Conservation (phyloP, 306 rosid genomes). For the Begonia loranthoides region DNA sequence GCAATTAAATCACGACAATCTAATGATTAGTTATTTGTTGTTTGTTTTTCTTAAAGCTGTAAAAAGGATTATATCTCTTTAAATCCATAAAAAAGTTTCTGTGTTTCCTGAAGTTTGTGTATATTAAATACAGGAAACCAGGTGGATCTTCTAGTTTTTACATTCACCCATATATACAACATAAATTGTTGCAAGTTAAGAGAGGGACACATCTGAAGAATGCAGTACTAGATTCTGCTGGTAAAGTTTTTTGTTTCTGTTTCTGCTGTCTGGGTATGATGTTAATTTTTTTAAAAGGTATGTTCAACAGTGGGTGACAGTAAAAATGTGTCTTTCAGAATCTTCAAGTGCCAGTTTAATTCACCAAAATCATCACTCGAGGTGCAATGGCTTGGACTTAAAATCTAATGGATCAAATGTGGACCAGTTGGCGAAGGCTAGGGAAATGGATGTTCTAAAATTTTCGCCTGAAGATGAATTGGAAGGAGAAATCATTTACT, state of each 20-base stretch:
- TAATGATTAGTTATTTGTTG: neutral
- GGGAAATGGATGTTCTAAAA: slow-evolving; percentile 28
- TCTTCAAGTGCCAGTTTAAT: slow-evolving; percentile 33
- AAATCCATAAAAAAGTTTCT: neutral
- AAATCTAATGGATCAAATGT: slow-evolving; percentile 25
- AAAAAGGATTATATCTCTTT: neutral
- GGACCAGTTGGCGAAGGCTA: slow-evolving; percentile 36
- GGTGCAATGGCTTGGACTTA: slow-evolving; percentile 18
- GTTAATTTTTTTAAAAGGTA: slow-evolving; percentile 27
- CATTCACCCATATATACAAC: slow-evolving; percentile 46
- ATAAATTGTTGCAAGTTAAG: slow-evolving; percentile 33
- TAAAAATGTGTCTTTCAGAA: slow-evolving; percentile 21
- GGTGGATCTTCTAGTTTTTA: slow-evolving; percentile 27
- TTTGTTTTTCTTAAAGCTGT: neutral
- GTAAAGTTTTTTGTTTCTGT: slow-evolving; percentile 12
- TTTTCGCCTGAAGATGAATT: slow-evolving; percentile 67
- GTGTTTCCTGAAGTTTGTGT: slow-evolving; percentile 5
- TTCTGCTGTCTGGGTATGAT: slow-evolving; percentile 11
- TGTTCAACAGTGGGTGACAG: slow-evolving; percentile 26
- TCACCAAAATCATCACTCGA: slow-evolving; percentile 28
- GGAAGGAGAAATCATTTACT: slow-evolving; percentile 78
- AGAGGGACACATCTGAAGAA: slow-evolving; percentile 23
- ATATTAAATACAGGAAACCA: slow-evolving; percentile 32
- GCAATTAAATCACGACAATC: neutral
- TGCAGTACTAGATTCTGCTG: slow-evolving; percentile 22